These are phyloP conservation scores for Coemansia sp. DNA, from an alignment of 192 early-diverging fungal species.

Conservation along the genomic window DNA sequence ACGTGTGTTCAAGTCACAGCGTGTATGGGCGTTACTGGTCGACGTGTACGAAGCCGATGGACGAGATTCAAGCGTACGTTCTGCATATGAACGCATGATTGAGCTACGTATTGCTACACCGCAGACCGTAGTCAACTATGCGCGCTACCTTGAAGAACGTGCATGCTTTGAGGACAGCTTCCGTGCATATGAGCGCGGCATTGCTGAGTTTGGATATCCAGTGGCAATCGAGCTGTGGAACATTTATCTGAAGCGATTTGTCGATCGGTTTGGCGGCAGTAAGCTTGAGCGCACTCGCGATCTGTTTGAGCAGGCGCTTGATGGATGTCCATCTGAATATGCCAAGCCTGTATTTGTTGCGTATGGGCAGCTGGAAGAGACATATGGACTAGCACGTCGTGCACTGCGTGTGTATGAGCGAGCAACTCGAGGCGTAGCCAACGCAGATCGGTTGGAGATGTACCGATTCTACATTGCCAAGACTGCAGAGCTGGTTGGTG, in stretches of 20 bases:
- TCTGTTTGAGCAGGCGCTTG: slow-evolving; percentile 92
- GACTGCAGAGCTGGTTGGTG: slow-evolving; percentile 81
- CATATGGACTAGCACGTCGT: slow-evolving; percentile 84
- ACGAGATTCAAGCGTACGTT: slow-evolving; percentile 72
- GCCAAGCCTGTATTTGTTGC: slow-evolving; percentile 84
- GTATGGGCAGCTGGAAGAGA: slow-evolving; percentile 92
- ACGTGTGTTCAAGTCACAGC: slow-evolving; percentile 83
- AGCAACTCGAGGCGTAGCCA: slow-evolving; percentile 74
- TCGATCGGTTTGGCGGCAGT: slow-evolving; percentile 78
- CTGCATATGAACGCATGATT: slow-evolving; percentile 89
- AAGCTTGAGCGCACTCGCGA: slow-evolving; percentile 92
- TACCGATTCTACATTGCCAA: slow-evolving; percentile 90
- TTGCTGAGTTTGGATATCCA: slow-evolving; percentile 94
- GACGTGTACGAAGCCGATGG: slow-evolving; percentile 94
- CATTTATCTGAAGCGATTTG: slow-evolving; percentile 86
- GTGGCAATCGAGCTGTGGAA: slow-evolving; percentile 98
- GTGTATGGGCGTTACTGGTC: slow-evolving; percentile 91
- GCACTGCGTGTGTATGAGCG: slow-evolving; percentile 95
- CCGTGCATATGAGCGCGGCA: slow-evolving; percentile 93
- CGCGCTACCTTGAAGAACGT: slow-evolving; percentile 83
- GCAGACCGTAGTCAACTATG: slow-evolving; percentile 96
- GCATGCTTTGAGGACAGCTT: slow-evolving; percentile 94
- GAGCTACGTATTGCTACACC: slow-evolving; percentile 93
- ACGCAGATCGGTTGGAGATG: slow-evolving; percentile 75
- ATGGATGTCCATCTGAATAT: slow-evolving; percentile 79